Base-by-base conservation (phyloP, 2,329 filamentous ascomycete genomes). In the Exophiala sp. region DNA sequence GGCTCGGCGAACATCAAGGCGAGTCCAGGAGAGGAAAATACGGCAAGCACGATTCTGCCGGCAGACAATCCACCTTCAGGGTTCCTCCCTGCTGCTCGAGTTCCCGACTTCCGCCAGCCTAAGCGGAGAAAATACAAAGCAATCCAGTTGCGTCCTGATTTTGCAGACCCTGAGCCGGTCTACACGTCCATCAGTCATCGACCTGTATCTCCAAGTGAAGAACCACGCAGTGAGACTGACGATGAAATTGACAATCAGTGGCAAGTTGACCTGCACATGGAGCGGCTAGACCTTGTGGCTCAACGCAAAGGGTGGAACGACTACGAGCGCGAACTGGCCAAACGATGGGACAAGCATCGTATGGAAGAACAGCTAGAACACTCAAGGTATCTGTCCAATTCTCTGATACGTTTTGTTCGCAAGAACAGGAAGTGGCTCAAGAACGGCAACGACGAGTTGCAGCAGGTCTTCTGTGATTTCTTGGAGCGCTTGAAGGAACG, bases 161-260 rank as follows among this genome's bases (percentile, higher is more conserved):
- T 47, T 20, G 33, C 20, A 11, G 20, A 55, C 10, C 34, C 33
- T 12, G 51, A 54, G 24, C 36, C 47, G 1, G 40, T 58, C 18
- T 63, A 62, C 44, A 59, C 54, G 8, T 65, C 63, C 5, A 50
- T 62, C 32, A 59, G 52, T 24, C 54, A 64, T 49, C 63, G 62
- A 21, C 52, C 52, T 1, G 44, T 62, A 12, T 59, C 58, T 20
- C 52, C 54, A 3, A 51, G 49, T n/a, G 62, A 62, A 54, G 63
- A 62, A 2, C 42, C 52, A 24, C 49, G 50, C 8, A 58, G 50
- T 36, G 63, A 65, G 41, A 58, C 62, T 5, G 63, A 65, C 32
- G 63, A 65, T 29, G 63, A 65, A 34, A 58, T 62, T 14, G 62
- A 63, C 39, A 55, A 61, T 32, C 50, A 54, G 9, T 64, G 59